phyloP scores from a whole-genome alignment of 192 early-diverging fungal genomes.

The Backusella sp. region DNA sequence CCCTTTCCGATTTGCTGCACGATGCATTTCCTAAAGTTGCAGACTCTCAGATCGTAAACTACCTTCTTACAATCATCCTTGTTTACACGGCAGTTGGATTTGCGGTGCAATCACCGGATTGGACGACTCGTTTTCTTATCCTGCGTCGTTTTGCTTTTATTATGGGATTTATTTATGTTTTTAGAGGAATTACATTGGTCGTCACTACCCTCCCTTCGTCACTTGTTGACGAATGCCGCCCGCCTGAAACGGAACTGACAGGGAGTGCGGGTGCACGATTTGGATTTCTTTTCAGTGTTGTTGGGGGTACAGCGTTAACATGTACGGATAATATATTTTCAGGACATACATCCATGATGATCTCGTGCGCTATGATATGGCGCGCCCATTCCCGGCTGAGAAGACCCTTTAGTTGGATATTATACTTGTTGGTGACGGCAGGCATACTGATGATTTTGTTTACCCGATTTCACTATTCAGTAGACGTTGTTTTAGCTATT shows the following conservation, averaged over 20 bases:
- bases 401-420: slow-evolving; percentile 39
- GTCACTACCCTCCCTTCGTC: slow-evolving; percentile 58
- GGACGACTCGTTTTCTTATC: slow-evolving; percentile 52
- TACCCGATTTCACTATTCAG: slow-evolving; percentile 58
- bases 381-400: slow-evolving; percentile 49
- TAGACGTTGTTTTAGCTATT: slow-evolving; percentile 58
- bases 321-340: slow-evolving; percentile 67
- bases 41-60: slow-evolving; percentile 51
- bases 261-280: slow-evolving; percentile 43
- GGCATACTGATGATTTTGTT: slow-evolving; percentile 53
- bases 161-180: slow-evolving; percentile 52
- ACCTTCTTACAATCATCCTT: slow-evolving; percentile 47
- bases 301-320: slow-evolving; percentile 48
- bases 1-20: slow-evolving; percentile 50
- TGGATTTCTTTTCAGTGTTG: slow-evolving; percentile 41
- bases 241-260: slow-evolving; percentile 32
- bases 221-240: slow-evolving; percentile 33
- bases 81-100: slow-evolving; percentile 43
- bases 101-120: slow-evolving; percentile 39
- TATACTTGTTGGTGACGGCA: slow-evolving; percentile 29
- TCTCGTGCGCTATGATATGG: slow-evolving; percentile 54
- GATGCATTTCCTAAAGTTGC: slow-evolving; percentile 46
- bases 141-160: slow-evolving; percentile 53
- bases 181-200: slow-evolving; percentile 53
- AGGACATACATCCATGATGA: slow-evolving; percentile 59